phyloP scores from a whole-genome alignment of 306 rosid genomes.

The Acacia confusa region DNA sequence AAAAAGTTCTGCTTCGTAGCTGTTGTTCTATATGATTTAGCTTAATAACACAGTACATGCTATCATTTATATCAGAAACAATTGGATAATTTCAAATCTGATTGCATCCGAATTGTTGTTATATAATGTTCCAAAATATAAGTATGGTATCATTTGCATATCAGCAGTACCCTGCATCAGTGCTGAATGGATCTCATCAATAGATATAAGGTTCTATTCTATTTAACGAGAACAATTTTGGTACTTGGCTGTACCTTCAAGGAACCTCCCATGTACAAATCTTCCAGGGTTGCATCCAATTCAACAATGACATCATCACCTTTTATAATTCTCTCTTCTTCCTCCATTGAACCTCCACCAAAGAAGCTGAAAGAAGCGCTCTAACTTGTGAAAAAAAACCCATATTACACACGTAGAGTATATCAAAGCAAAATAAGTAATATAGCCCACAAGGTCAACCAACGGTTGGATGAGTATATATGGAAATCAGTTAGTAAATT shows the following conservation, averaged over 20 bases:
- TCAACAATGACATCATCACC: conserved; percentile 89
- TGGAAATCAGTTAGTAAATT: not conserved
- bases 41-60: not conserved
- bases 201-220: not conserved
- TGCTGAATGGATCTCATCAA: conserved; percentile 1
- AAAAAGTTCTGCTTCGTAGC: not conserved
- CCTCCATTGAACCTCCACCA: conserved; percentile 77
- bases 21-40: not conserved
- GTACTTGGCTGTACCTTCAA: conserved; percentile 32
- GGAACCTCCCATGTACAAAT: conserved; percentile 95
- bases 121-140: conserved; percentile 11
- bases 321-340: conserved; percentile 78
- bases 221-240: not conserved
- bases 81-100: not conserved
- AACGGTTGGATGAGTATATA: not conserved
- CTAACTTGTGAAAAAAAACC: conserved; percentile 8
- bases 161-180: not conserved
- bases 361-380: conserved; percentile 63
- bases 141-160: not conserved
- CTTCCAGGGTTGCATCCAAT: conserved; percentile 85
- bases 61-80: conserved; percentile 12
- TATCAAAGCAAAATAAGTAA: not conserved
- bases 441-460: not conserved
- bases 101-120: conserved; percentile 1
- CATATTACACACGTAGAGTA: not conserved